Evolutionary conservation across 2,329 filamentous ascomycete genomes (phyloP).

Genomic region (Penicillium sp.): DNA sequence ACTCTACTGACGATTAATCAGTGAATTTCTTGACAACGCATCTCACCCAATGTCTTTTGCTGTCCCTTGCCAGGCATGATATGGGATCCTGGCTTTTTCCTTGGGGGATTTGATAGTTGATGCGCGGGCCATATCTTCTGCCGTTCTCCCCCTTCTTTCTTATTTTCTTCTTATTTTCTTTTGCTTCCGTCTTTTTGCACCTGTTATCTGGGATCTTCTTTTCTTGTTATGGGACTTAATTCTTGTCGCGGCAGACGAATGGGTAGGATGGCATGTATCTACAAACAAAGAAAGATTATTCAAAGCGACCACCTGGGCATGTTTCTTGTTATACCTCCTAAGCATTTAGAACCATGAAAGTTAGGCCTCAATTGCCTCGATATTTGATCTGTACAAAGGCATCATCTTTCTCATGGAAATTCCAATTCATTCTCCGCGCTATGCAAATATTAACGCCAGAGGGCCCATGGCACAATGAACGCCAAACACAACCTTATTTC

Average conservation of each 20-base stretch:
- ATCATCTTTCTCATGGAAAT: neutral
- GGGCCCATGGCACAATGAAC: conserved; percentile 2
- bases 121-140: conserved; percentile 28
- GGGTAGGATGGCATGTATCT: conserved; percentile 20
- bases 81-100: neutral
- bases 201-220: conserved; percentile 4
- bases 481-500: conserved; percentile 9
- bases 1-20: neutral
- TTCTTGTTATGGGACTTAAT: conserved; percentile 13
- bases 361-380: neutral
- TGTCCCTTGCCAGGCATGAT: neutral
- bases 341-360: neutral
- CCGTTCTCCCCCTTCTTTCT: conserved; percentile 4
- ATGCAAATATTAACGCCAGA: conserved; percentile 9
- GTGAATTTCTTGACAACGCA: neutral
- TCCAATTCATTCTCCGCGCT: conserved; percentile 9
- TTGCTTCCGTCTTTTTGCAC: neutral
- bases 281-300: conserved; percentile 14
- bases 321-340: neutral
- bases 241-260: conserved; percentile 9
- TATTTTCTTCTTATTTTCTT: conserved; percentile 6
- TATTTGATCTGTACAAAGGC: neutral
- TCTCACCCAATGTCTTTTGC: neutral
- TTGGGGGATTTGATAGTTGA: conserved; percentile 21
- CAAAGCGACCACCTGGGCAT: conserved; percentile 3